Base-by-base conservation (phyloP, 257 asterid genomes). In the Penstemon eatonii region DNA sequence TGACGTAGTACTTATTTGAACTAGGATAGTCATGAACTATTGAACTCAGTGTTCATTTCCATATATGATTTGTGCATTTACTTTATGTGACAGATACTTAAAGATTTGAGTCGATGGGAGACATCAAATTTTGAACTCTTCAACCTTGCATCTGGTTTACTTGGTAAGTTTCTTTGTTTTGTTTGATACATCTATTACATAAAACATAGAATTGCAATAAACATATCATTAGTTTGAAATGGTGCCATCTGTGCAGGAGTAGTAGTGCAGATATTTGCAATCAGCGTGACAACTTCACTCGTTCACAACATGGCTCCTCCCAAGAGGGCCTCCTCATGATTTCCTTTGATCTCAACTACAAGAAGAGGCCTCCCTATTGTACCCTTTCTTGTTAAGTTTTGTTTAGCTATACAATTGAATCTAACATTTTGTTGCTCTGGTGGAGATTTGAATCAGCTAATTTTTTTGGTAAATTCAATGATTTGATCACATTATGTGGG, bases 221-320 rank as follows among this genome's bases (percentile, higher is more conserved):
- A 11, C 68, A 42, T 47, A 50, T 39, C 3, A 38, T 52, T 54
- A 42, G 60, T 38, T 65, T 64, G 39, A 52, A 33, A 33, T 44
- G 60, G 44, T 41, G 6, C 62, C 18, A 46, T 40, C n/a, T 55
- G 39, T 74, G 79, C 89, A 91, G 96, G 93, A 58, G 38, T 79
- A 9, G 52, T 72, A 66, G 74, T 80, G 12, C 95, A 89, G 71
- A 63, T 83, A 47, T 66, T 77, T 54, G 49, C 80, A 51, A 25
- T 81, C 11, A 56, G 53, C 18, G 89, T 79, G 43, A 58, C 85
- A 1, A 71, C 73, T 9, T 79, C 91, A 59, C 96, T 89, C 54
- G 67, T 84, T 65, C 75, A 60, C 75, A 84, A 92, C 74, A 89
- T 92, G 96, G 92, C 95, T 75, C 98, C 95, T 75, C 95, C 96